Evolutionary conservation across 2,329 filamentous ascomycete species (phyloP).

Genomic region (Sporothrix sp.): DNA sequence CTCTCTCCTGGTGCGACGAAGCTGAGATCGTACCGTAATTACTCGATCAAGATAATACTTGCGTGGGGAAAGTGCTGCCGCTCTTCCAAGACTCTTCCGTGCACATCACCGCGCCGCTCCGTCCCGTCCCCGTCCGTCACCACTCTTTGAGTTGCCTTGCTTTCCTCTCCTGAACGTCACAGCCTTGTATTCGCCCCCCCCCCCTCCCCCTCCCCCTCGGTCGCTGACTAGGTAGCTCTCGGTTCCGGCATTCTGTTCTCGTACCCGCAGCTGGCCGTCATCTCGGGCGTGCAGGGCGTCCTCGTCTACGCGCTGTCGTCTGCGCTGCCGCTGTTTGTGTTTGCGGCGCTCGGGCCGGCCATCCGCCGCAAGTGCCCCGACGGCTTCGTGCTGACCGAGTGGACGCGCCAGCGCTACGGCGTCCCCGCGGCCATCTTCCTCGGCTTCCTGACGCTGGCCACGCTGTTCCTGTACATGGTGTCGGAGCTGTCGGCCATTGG

Average conservation of each 20-base stretch:
- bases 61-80: slow-evolving; percentile 96
- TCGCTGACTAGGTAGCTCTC: slow-evolving; percentile 54
- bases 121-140: slow-evolving; percentile 21
- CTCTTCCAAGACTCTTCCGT: slow-evolving; percentile 37
- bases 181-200: neutral
- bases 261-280: slow-evolving; percentile 71
- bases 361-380: slow-evolving; percentile 73
- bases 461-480: slow-evolving; percentile 80
- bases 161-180: slow-evolving; percentile 5
- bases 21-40: slow-evolving; percentile 93
- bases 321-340: slow-evolving; percentile 61
- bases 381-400: slow-evolving; percentile 76
- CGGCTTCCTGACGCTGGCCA: slow-evolving; percentile 68
- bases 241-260: slow-evolving; percentile 76
- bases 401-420: slow-evolving; percentile 73
- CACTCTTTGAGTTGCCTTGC: slow-evolving; percentile 15
- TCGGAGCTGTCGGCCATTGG: slow-evolving; percentile 73
- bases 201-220: slow-evolving; percentile 14
- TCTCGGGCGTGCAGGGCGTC: slow-evolving; percentile 69
- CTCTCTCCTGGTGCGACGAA: slow-evolving; percentile 39
- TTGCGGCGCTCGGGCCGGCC: slow-evolving; percentile 64
- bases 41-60: slow-evolving; percentile 99
- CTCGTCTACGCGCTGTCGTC: slow-evolving; percentile 67
- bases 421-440: slow-evolving; percentile 59
- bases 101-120: slow-evolving; percentile 15